Evolutionary conservation across 169 alveolate genomes (phyloP), one percentile per base, ranked within the genome.

Genomic region (Plasmodium adleri): DNA sequence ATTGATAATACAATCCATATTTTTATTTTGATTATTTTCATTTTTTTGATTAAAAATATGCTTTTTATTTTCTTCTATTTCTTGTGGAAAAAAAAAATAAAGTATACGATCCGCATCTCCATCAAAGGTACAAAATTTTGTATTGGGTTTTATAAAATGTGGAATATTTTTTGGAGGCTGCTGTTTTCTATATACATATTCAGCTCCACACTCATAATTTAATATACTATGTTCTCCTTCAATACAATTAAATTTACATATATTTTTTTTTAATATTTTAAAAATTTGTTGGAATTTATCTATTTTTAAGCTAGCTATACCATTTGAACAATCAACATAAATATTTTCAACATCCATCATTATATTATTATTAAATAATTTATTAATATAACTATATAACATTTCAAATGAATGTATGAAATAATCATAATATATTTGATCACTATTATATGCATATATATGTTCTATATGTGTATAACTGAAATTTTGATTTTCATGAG

Each of bases 41-140:
- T 5, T 12, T 17, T 3, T 45, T 9, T 5, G 7, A 54, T 54
- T 12, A 54, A 15, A 15, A 8, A 22, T 13, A 13, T 9, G 7
- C 15, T 54, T 7, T 15, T 20, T 60, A 39, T 22, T 15, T 6
- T 22, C 70, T 20, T 58, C 56, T 24, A 13, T 26, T 13, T 22
- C 24, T 17, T 75, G 20, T 5, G 54, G 22, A 10, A 92, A 64
- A 67, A 54, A 74, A 62, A 86, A 94, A 88, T 94, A 94, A 26
- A 92, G 32, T 12, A 94, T 39, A 15, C 96, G 49, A 32, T 94
- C 96, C 13, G 92, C 94, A 20, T 94, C 96, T 2, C 96, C 96
- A 68, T 94, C 96, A 39, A 94, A 94, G 9, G 94, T 54, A 50
- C 95, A 92, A 60, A 59, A 92, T 63, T 94, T 76, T 45, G 68